Conservation (phyloP, 345 rosid species). For the Cardamine chenopodiifolia region DNA sequence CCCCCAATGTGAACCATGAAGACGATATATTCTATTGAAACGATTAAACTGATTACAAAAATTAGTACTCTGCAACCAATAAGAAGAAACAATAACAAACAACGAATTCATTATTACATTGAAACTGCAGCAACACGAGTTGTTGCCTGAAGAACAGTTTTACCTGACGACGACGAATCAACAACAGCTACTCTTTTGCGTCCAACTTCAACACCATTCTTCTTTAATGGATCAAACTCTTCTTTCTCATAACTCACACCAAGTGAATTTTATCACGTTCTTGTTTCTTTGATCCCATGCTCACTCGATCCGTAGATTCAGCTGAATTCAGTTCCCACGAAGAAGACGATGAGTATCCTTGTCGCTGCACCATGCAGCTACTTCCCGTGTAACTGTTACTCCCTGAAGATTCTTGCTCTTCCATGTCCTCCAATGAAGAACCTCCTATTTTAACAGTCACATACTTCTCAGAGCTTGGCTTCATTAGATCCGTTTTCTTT, state of each 20-base stretch:
- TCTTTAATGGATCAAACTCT: constrained; percentile 46
- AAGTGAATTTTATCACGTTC: constrained; percentile 51
- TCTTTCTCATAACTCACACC: constrained; percentile 39
- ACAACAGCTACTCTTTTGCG: constrained; percentile 38
- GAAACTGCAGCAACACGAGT: constrained; percentile 41
- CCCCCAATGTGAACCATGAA: not conserved
- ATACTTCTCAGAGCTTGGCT: constrained; percentile 87
- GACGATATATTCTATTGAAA: constrained; percentile 19
- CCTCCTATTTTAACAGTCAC: constrained; percentile 78
- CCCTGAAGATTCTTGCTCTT: constrained; percentile 87
- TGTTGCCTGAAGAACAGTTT: constrained; percentile 17
- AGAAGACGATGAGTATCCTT: constrained; percentile 55
- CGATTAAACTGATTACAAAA: constrained; percentile 19
- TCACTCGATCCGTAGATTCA: constrained; percentile 76
- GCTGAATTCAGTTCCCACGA: constrained; percentile 77
- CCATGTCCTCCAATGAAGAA: constrained; percentile 55
- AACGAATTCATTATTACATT: constrained; percentile 9
- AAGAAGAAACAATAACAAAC: constrained; percentile 31
- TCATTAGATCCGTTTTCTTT: constrained; percentile 67
- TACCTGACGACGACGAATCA: constrained; percentile 31
- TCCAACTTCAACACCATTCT: constrained; percentile 44
- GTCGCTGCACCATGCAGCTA: constrained; percentile 48
- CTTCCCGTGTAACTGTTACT: constrained; percentile 75
- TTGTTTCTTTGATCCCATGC: constrained; percentile 52
- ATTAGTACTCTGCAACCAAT: constrained; percentile 26